These are phyloP conservation scores for Dovyalis caffra DNA, from an alignment of 345 rosid genomes.

Conservation along the genomic window DNA sequence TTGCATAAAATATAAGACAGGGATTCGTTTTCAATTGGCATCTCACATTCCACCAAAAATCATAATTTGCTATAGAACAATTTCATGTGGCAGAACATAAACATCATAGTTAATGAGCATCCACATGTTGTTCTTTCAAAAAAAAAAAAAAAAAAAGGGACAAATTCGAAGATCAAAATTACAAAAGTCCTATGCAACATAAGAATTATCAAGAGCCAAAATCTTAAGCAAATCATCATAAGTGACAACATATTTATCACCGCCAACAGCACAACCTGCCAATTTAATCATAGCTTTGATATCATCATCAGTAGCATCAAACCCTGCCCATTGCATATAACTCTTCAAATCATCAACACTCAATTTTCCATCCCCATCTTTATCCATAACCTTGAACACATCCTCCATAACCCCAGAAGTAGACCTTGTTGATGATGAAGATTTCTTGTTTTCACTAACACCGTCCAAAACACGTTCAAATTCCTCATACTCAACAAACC, in stretches of 20 bases:
- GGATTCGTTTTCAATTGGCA: background rate
- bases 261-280: conserved; percentile 61
- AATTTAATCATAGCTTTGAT: conserved; percentile 63
- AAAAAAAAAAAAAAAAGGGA: background rate
- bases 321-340: conserved; percentile 67
- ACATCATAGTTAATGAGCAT: background rate
- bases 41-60: background rate
- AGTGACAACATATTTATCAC: conserved; percentile 47
- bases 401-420: conserved; percentile 34
- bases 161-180: background rate
- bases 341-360: conserved; percentile 62
- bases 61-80: background rate
- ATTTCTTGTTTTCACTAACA: background rate
- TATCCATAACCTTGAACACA: conserved; percentile 73
- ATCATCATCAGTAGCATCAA: conserved; percentile 56
- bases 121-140: background rate
- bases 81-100: background rate
- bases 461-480: conserved; percentile 46
- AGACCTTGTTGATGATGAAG: background rate
- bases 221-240: conserved; percentile 56
- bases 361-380: conserved; percentile 77
- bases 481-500: conserved; percentile 85
- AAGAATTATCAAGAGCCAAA: conserved; percentile 34
- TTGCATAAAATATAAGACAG: background rate
- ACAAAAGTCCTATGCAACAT: background rate